Conservation (phyloP, 2,329 filamentous ascomycete species). For the Zymoseptoria pseudotritici region DNA sequence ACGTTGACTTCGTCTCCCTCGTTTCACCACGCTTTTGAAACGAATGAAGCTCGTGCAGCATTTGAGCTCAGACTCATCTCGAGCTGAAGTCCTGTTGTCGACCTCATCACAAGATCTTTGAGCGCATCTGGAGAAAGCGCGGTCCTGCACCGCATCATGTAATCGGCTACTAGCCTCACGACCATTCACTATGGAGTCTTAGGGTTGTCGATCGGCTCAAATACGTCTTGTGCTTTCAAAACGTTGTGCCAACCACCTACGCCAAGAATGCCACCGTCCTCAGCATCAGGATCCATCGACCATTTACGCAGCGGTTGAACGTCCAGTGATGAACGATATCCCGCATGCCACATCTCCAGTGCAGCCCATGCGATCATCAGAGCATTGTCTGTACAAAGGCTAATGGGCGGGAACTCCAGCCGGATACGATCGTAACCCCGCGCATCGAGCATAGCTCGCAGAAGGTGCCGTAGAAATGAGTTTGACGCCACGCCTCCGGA, state of each 20-base stretch:
- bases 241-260: slow-evolving; percentile 42
- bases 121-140: neutral
- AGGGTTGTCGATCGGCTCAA: neutral
- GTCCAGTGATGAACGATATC: slow-evolving; percentile 58
- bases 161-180: neutral
- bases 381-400: slow-evolving; percentile 82
- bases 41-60: neutral
- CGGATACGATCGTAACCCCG: slow-evolving; percentile 56
- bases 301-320: slow-evolving; percentile 60
- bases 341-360: slow-evolving; percentile 81
- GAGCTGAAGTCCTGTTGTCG: neutral
- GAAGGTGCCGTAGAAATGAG: slow-evolving; percentile 63
- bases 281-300: slow-evolving; percentile 58
- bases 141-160: neutral
- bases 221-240: neutral
- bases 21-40: neutral
- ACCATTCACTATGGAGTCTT: neutral
- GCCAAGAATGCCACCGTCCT: slow-evolving; percentile 62
- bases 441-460: slow-evolving; percentile 50
- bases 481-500: slow-evolving; percentile 90
- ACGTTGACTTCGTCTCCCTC: neutral
- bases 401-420: slow-evolving; percentile 66
- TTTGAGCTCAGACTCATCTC: neutral
- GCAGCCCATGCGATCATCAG: slow-evolving; percentile 96
- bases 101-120: neutral